phyloP scores from a whole-genome alignment of 495 filamentous ascomycete genomes.

The Bacidia gigantensis region DNA sequence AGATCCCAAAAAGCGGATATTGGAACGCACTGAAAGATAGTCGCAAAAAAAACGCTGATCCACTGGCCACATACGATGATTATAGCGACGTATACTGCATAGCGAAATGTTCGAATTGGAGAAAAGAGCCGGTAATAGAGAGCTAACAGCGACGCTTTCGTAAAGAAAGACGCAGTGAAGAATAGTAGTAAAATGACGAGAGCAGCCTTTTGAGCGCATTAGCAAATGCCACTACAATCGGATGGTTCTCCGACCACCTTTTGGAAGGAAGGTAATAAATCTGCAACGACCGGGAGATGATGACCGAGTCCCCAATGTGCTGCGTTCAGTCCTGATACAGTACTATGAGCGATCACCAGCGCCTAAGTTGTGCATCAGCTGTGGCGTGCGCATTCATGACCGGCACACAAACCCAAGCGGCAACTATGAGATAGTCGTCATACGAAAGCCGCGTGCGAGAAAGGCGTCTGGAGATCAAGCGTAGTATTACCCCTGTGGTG shows the following conservation, averaged over 20 bases:
- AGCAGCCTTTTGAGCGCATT: neutral
- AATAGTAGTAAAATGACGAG: constrained; percentile 1
- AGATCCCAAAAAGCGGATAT: constrained; percentile 11
- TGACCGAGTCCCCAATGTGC: constrained; percentile 5
- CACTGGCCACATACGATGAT: constrained; percentile 4
- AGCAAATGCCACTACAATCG: neutral
- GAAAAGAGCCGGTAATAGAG: constrained; percentile 11
- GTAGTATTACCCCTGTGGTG: constrained; percentile 5
- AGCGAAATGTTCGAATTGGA: constrained; percentile 2
- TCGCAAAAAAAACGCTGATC: constrained; percentile 9
- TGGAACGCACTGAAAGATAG: constrained; percentile 14
- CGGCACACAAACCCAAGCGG: neutral
- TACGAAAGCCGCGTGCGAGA: neutral
- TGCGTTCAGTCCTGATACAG: neutral
- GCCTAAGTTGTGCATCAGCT: neutral
- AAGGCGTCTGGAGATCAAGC: constrained; percentile 5
- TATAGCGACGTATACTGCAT: constrained; percentile 1
- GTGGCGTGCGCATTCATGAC: neutral
- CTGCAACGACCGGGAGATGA: neutral
- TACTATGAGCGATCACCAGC: neutral
- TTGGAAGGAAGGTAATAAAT: constrained; percentile 5
- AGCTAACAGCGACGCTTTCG: constrained; percentile 7
- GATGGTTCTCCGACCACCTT: neutral
- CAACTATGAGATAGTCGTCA: constrained; percentile 6
- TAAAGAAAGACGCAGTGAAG: constrained; percentile 4